These are phyloP conservation scores for Coemansia sp. DNA, from an alignment of 192 early-diverging fungal genomes.

Conservation along the genomic window DNA sequence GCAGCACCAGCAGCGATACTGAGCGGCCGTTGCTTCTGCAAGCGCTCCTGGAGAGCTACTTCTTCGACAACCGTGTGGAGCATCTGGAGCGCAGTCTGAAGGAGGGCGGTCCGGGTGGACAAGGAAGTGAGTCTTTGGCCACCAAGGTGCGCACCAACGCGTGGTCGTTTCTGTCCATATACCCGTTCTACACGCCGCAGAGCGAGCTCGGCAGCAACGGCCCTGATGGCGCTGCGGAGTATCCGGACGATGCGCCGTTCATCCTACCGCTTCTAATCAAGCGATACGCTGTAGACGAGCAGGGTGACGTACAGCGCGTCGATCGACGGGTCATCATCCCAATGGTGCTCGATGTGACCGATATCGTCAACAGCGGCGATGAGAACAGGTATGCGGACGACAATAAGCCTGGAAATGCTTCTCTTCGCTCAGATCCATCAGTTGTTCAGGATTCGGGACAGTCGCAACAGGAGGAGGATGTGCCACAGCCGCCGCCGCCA, in stretches of 20 bases:
- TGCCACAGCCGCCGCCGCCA: conserved; percentile 8
- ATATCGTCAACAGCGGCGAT: conserved; percentile 21
- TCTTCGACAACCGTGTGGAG: conserved; percentile 62
- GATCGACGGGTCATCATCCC: conserved; percentile 58
- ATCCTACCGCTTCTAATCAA: conserved; percentile 71
- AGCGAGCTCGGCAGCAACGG: conserved; percentile 59
- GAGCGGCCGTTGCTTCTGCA: conserved; percentile 52
- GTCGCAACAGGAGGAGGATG: too few species aligned
- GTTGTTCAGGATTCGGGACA: too few species aligned
- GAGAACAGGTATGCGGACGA: conserved; percentile 10
- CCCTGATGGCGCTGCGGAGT: conserved; percentile 53
- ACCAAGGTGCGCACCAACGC: conserved; percentile 60
- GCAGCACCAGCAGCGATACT: background rate
- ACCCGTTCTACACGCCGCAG: conserved; percentile 69
- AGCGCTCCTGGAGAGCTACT: conserved; percentile 57
- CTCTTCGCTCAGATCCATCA: too few species aligned
- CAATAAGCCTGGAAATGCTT: background rate
- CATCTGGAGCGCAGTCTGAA: conserved; percentile 39
- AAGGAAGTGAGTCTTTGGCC: background rate
- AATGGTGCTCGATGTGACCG: conserved; percentile 28
- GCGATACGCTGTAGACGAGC: conserved; percentile 58
- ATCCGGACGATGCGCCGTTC: conserved; percentile 57
- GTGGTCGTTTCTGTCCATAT: conserved; percentile 68
- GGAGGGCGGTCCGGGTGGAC: background rate
- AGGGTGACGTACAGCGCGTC: conserved; percentile 45